These are phyloP conservation scores for Hymenotorrendiella dingleyae DNA, from an alignment of 2,329 filamentous ascomycete genomes.

Conservation along the genomic window DNA sequence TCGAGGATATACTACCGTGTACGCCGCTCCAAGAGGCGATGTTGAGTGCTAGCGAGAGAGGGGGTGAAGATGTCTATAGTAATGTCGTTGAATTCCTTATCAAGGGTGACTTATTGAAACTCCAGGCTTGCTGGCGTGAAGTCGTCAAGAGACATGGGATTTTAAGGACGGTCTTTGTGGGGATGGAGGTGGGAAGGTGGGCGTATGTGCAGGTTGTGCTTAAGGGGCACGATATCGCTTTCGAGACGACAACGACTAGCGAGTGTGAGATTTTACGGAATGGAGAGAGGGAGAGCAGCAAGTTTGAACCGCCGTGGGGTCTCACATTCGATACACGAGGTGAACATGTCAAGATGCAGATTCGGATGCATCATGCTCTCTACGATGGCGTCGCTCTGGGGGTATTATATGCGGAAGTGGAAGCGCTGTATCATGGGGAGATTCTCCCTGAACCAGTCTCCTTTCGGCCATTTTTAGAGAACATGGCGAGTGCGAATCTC, in stretches of 20 bases:
- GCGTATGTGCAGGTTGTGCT: conserved; percentile 72
- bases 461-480: conserved; percentile 59
- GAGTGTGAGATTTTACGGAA: neutral
- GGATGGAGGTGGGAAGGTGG: conserved; percentile 52
- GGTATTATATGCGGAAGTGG: conserved; percentile 63
- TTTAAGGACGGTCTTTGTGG: conserved; percentile 68
- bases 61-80: conserved; percentile 52
- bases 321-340: conserved; percentile 13
- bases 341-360: conserved; percentile 13
- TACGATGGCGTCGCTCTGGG: conserved; percentile 80
- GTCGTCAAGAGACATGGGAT: conserved; percentile 67
- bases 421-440: conserved; percentile 46
- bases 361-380: conserved; percentile 66
- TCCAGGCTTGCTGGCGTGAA: conserved; percentile 56
- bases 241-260: conserved; percentile 11
- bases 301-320: conserved; percentile 24
- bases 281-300: neutral
- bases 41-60: conserved; percentile 53
- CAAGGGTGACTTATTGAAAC: conserved; percentile 38
- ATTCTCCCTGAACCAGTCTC: conserved; percentile 43
- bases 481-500: conserved; percentile 46
- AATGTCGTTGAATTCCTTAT: conserved; percentile 67
- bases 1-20: conserved; percentile 65
- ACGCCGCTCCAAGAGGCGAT: conserved; percentile 86
- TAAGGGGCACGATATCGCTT: conserved; percentile 32